phyloP scores from a whole-genome alignment of 148 eudicot genomes.

The Dysphania ambrosioides region DNA sequence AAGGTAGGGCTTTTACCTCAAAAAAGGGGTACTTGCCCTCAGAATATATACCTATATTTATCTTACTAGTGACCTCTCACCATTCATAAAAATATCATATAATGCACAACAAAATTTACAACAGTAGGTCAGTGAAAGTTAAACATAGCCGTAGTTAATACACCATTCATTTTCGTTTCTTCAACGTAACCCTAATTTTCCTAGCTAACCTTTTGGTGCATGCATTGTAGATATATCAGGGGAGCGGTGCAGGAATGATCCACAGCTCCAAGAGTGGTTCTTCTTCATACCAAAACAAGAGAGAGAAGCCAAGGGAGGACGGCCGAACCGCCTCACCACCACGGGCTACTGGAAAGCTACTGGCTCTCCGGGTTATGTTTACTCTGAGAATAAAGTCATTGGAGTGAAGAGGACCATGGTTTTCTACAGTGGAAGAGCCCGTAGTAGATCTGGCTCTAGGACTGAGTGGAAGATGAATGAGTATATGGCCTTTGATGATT shows the following conservation, averaged over 20 bases:
- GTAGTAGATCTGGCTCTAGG: constrained; percentile 33
- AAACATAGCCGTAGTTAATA: too few species aligned
- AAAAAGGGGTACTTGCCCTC: too few species aligned
- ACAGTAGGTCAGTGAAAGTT: not conserved
- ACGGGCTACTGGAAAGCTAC: constrained; percentile 79
- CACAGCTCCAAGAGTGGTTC: constrained; percentile 52
- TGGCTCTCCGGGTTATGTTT: constrained; percentile 51
- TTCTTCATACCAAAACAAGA: constrained; percentile 57
- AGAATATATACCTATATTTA: too few species aligned
- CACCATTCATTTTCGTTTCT: too few species aligned
- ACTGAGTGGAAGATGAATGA: constrained; percentile 78
- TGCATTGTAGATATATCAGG: constrained; percentile 39
- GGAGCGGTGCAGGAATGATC: constrained; percentile 35
- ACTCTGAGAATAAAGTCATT: constrained; percentile 31
- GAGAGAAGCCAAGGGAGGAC: constrained; percentile 52
- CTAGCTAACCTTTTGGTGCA: too few species aligned
- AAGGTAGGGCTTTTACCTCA: too few species aligned
- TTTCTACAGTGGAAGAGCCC: constrained; percentile 64
- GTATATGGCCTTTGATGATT: constrained; percentile 34
- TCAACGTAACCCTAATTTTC: too few species aligned
- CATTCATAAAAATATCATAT: too few species aligned
- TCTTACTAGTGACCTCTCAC: too few species aligned
- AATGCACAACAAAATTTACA: too few species aligned
- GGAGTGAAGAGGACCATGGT: constrained; percentile 76
- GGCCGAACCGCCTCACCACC: constrained; percentile 51